Base-by-base conservation (phyloP, 2,329 filamentous ascomycete species). In the Penicillium sp. region DNA sequence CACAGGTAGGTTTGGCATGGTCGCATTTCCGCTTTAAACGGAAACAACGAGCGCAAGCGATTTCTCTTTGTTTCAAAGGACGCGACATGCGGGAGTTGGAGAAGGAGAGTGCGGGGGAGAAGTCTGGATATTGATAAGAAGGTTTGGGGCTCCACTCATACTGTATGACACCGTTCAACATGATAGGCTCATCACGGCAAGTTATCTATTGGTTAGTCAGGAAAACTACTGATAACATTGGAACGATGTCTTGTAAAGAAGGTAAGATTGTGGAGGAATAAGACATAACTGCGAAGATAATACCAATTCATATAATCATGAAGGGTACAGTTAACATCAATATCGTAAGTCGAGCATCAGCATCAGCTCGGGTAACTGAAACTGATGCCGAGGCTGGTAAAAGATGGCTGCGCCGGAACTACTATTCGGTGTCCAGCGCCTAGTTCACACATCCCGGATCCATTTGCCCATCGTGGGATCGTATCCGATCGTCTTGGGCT, bases 401-500 rank as follows among this genome's bases (percentile, higher is more conserved):
- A 7, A 33, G 31, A 31, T 33, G 31, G 31, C 31, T 31, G 29
- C 13, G 27, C 27, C 27, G 10, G 11, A 14, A 31, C 29, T 13
- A 13, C 29, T 5, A 5, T 5, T 31, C 10, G 29, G 10, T 14
- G 11, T 31, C 29, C 11, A 31, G 11, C 11, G 11, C 29, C 29
- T 13, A 13, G 3, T 13, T 31, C 11, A 57, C 44, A 51, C 33
- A 52, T 39, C 52, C 48, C 63, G 67, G 50, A 80, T 73, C 87
- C 87, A 90, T 67, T 77, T 76, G 68, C 87, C 83, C 52, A 75
- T 71, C 13, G 76, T 71, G 56, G 79, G 78, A 70, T 88, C 85
- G 68, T 83, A 89, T 5, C 87, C 87, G 61, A 90, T 87, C n/a
- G 83, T 67, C 49, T 80, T 75, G 4, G 84, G 72, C 54, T 88